Conservation (phyloP, 139 green algal genomes). For the Coelastrella sp. region DNA sequence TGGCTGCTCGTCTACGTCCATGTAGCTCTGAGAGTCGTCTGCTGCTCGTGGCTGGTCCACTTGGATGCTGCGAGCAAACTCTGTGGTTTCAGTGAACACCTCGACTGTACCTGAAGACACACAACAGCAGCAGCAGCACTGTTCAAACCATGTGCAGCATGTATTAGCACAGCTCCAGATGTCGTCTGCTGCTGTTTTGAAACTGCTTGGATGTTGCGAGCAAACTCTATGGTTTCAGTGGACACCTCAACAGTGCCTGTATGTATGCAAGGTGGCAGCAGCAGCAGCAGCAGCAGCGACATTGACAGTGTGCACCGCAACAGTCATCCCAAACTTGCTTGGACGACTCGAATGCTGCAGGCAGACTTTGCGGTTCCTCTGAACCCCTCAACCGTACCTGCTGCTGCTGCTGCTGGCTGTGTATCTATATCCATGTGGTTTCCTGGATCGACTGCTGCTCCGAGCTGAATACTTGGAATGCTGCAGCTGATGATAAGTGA, state of each 20-base stretch:
- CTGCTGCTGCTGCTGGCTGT: too few relatives aligned
- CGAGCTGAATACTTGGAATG: background rate
- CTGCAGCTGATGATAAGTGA: too few relatives aligned
- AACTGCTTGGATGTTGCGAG: conserved; percentile 72
- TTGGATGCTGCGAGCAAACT: conserved; percentile 87
- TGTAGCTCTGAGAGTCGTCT: conserved; percentile 41
- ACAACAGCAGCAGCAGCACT: background rate
- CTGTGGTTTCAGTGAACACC: conserved; percentile 83
- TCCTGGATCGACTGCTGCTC: background rate
- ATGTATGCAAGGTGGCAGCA: background rate
- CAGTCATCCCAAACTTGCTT: too few relatives aligned
- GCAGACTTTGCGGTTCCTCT: too few relatives aligned
- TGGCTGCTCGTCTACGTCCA: conserved; percentile 61
- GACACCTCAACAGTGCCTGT: conserved; percentile 58
- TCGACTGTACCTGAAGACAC: background rate
- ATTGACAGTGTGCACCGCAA: background rate
- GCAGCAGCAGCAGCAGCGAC: conserved; percentile 5
- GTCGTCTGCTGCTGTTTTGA: conserved; percentile 39
- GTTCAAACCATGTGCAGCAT: background rate
- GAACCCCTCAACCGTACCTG: too few relatives aligned
- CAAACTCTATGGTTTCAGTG: conserved; percentile 89
- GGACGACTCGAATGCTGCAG: too few relatives aligned
- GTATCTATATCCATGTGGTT: background rate
- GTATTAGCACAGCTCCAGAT: background rate
- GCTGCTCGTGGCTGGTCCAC: conserved; percentile 40